Percentiles rank a stretch among this genome's conserved stretches.
These are phyloP conservation scores for Taphrina betulina DNA, from an alignment of 1,139 yeast genomes.

Conservation along the genomic window DNA sequence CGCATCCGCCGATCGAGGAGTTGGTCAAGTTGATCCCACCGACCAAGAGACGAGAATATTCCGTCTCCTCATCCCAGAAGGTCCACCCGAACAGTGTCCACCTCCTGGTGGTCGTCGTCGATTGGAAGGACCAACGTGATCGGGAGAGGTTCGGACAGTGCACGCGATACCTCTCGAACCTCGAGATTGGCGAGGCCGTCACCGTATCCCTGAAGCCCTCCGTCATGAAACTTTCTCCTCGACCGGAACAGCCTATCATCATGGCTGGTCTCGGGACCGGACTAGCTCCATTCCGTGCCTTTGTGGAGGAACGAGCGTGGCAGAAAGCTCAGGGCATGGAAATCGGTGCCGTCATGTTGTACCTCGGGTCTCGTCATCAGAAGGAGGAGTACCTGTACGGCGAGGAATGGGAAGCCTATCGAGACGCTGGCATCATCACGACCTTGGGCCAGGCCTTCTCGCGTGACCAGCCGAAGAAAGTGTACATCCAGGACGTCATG, in stretches of 20 bases:
- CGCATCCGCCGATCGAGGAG: conserved; percentile 73
- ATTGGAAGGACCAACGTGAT: conserved; percentile 87
- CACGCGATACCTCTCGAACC: conserved; percentile 81
- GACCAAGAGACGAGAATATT: conserved; percentile 93
- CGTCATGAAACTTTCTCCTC: conserved; percentile 92
- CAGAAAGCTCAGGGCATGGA: conserved; percentile 84
- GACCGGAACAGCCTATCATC: conserved; percentile 62
- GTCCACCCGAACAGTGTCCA: conserved; percentile 90
- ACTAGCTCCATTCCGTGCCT: conserved; percentile 96
- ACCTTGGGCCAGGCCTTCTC: conserved; percentile 98
- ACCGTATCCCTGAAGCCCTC: conserved; percentile 96
- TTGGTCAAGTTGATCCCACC: conserved; percentile 75
- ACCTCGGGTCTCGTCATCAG: conserved; percentile 92
- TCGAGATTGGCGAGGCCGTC: conserved; percentile 75
- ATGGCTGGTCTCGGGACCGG: conserved; percentile 99
- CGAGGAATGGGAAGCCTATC: conserved; percentile 95
- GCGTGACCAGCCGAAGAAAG: conserved; percentile 93
- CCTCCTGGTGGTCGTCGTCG: conserved; percentile 89
- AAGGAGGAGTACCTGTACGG: conserved; percentile 95
- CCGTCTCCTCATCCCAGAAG: conserved; percentile 96
- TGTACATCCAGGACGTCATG: conserved; percentile 92
- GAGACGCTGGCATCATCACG: conserved; percentile 86
- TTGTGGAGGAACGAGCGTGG: conserved; percentile 92
- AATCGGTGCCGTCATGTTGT: conserved; percentile 85
- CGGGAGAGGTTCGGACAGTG: conserved; percentile 91